A percentile compares a stretch with the other conserved stretches of the same genome.
These are phyloP conservation scores for Corniculantispora saksenae DNA, from an alignment of 2,329 filamentous ascomycete genomes.

Conservation along the genomic window DNA sequence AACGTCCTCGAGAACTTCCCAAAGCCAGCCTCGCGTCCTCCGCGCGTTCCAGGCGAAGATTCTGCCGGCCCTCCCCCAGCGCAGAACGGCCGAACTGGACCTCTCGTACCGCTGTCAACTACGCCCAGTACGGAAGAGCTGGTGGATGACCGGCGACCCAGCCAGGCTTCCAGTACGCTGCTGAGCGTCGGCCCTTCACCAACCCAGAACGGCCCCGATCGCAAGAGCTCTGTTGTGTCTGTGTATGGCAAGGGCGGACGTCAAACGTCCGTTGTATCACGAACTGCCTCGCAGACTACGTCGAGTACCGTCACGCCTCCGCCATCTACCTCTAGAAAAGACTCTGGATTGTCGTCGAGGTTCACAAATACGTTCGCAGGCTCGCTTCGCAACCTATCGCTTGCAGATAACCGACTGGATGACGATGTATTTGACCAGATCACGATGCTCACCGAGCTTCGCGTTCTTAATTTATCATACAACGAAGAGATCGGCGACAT, in stretches of 20 bases:
- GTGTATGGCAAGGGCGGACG: constrained; percentile 76
- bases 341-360: constrained; percentile 81
- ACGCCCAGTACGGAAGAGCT: constrained; percentile 80
- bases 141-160: constrained; percentile 70
- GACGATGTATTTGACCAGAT: constrained; percentile 96
- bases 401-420: constrained; percentile 91
- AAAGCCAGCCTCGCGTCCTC: constrained; percentile 73
- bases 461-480: constrained; percentile 90
- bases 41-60: constrained; percentile 59
- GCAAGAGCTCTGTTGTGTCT: constrained; percentile 85
- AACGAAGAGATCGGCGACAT: constrained; percentile 87
- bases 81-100: constrained; percentile 43
- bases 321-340: constrained; percentile 67
- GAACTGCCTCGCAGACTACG: constrained; percentile 52
- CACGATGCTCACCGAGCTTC: constrained; percentile 76
- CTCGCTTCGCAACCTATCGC: constrained; percentile 78
- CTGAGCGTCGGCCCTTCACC: constrained; percentile 77
- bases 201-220: constrained; percentile 52
- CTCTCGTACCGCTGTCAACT: constrained; percentile 48
- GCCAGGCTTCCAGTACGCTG: constrained; percentile 76
- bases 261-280: constrained; percentile 80
- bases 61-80: constrained; percentile 35
- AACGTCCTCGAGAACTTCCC: constrained; percentile 91
- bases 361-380: constrained; percentile 84
- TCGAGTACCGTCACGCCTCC: constrained; percentile 51